Conservation (phyloP, 148 eudicot genomes). For the Rhododendron molle region DNA sequence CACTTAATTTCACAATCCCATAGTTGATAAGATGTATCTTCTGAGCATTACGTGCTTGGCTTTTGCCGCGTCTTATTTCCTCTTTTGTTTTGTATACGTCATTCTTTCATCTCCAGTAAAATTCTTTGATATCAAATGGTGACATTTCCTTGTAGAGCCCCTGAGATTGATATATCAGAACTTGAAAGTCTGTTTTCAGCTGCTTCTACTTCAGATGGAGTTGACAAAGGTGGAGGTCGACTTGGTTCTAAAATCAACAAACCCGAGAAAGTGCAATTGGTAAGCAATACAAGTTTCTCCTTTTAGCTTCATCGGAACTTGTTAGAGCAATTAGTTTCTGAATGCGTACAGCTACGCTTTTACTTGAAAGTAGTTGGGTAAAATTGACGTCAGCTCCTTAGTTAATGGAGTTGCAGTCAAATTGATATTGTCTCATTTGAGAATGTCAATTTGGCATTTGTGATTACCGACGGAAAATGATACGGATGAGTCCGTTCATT, state of each 20-base stretch:
- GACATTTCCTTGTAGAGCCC: constrained; percentile 60
- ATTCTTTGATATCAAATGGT: constrained; percentile 17
- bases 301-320: background rate
- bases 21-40: background rate
- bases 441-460: background rate
- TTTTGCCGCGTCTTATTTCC: background rate
- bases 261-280: constrained; percentile 97
- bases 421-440: background rate
- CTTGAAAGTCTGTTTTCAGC: constrained; percentile 92
- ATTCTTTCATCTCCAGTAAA: constrained; percentile 7
- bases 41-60: background rate
- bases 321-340: background rate
- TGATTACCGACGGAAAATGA: background rate
- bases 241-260: constrained; percentile 77
- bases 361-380: background rate
- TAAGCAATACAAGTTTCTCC: constrained; percentile 28
- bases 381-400: background rate
- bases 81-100: background rate
- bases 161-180: constrained; percentile 95
- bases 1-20: constrained; percentile 6
- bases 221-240: constrained; percentile 55
- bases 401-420: background rate
- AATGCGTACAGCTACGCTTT: background rate
- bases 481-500: background rate
- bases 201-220: constrained; percentile 61